Conservation (phyloP, 257 asterid genomes). For the Nicotiana tabacum region DNA sequence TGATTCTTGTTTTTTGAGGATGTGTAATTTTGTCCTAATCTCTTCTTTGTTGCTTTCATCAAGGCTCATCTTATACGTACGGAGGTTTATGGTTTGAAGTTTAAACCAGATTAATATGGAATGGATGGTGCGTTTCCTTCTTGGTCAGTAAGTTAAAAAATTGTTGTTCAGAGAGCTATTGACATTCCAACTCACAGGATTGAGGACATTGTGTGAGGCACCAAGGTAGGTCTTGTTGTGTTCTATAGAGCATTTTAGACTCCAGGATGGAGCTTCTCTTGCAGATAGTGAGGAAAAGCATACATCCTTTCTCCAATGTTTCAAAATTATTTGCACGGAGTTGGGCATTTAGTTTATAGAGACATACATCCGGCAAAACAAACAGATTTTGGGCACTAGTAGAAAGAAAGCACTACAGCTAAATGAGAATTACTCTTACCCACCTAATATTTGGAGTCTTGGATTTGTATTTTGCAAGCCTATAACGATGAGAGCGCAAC, state of each 20-base stretch:
- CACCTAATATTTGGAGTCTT: too few species aligned
- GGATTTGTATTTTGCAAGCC: too few species aligned
- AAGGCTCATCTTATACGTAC: neutral
- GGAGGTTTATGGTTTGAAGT: neutral
- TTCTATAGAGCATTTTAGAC: constrained; percentile 94
- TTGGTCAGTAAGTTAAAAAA: too few species aligned
- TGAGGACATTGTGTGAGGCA: too few species aligned
- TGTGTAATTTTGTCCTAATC: neutral
- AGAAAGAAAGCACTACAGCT: constrained; percentile 36
- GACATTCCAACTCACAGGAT: too few species aligned
- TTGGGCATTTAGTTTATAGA: constrained; percentile 88
- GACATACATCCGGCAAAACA: constrained; percentile 98
- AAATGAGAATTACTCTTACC: too few species aligned
- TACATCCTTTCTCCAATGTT: constrained; percentile 80
- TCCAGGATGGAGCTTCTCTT: constrained; percentile 95
- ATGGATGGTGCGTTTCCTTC: neutral
- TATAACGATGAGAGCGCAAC: too few species aligned
- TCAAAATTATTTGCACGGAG: constrained; percentile 92
- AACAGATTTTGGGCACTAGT: constrained; percentile 79
- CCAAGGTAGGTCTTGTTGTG: neutral
- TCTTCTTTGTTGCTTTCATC: neutral
- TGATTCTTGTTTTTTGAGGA: neutral
- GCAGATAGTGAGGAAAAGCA: constrained; percentile 64
- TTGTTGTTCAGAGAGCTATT: too few species aligned
- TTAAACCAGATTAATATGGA: neutral